phyloP scores from a whole-genome alignment of 208 protist species.

The Leishmania lainsoni region DNA sequence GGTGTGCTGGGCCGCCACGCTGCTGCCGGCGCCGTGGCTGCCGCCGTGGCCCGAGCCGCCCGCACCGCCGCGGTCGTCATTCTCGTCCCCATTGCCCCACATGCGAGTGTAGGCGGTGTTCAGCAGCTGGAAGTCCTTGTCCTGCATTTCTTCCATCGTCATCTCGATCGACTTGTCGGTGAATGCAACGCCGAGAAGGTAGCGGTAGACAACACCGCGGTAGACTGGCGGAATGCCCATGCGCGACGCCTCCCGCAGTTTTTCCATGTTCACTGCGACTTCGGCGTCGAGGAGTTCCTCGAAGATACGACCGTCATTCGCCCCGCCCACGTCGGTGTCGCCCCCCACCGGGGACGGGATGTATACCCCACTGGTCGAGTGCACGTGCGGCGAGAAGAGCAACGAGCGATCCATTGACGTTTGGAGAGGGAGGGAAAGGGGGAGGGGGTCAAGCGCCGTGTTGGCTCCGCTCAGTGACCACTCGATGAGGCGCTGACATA shows the following conservation, averaged over 20 bases:
- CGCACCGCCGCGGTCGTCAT: slow-evolving; percentile 21
- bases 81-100: slow-evolving; percentile 28
- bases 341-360: slow-evolving; percentile 7
- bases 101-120: slow-evolving; percentile 42
- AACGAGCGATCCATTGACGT: neutral
- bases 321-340: slow-evolving; percentile 23
- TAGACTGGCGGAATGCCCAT: slow-evolving; percentile 68
- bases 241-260: slow-evolving; percentile 78
- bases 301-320: slow-evolving; percentile 48
- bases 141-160: slow-evolving; percentile 80
- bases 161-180: slow-evolving; percentile 85
- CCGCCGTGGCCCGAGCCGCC: slow-evolving; percentile 13
- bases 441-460: neutral
- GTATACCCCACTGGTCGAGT: slow-evolving; percentile 13
- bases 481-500: neutral
- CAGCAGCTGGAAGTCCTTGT: slow-evolving; percentile 78
- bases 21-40: slow-evolving; percentile 6
- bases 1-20: slow-evolving; percentile 16
- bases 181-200: slow-evolving; percentile 77
- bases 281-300: slow-evolving; percentile 87
- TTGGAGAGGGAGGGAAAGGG: neutral
- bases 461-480: neutral
- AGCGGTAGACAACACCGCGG: slow-evolving; percentile 81
- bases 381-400: slow-evolving; percentile 9
- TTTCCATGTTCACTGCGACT: slow-evolving; percentile 61